Evolutionary conservation across 805 yeast species (phyloP).

Genomic region (Spathaspora gorwiae): DNA sequence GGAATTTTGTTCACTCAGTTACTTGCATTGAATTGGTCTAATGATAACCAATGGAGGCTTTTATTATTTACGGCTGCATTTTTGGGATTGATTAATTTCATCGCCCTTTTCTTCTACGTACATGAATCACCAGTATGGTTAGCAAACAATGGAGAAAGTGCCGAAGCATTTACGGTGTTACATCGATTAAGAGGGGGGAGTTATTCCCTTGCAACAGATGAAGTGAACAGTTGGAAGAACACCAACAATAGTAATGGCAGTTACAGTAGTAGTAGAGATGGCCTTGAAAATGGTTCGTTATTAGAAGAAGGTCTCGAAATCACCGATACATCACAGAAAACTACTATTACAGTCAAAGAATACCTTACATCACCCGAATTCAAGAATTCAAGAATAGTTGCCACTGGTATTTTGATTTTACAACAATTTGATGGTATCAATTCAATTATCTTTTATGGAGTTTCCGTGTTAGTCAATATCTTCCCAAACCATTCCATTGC

Average conservation of each 20-base stretch:
- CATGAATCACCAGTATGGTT: constrained; percentile 89
- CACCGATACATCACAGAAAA: not conserved
- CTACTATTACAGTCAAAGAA: constrained; percentile 21
- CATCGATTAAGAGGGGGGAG: constrained; percentile 39
- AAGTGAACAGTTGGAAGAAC: constrained; percentile 34
- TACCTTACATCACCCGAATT: constrained; percentile 53
- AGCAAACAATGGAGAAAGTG: constrained; percentile 40
- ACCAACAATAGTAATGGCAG: not conserved
- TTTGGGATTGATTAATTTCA: constrained; percentile 48
- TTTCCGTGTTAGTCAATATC: constrained; percentile 65
- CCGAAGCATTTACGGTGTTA: constrained; percentile 36
- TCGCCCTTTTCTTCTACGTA: constrained; percentile 34
- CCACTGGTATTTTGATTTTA: constrained; percentile 68
- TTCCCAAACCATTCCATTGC: constrained; percentile 68
- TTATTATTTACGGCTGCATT: constrained; percentile 59
- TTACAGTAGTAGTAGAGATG: not conserved
- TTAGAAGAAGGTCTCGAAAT: constrained; percentile 10
- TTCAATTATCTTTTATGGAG: constrained; percentile 90
- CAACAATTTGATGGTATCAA: constrained; percentile 95
- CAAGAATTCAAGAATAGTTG: constrained; percentile 55
- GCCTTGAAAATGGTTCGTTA: constrained; percentile 7
- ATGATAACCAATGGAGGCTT: constrained; percentile 64
- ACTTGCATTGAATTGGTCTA: constrained; percentile 66
- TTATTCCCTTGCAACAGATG: constrained; percentile 27
- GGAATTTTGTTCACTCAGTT: constrained; percentile 83